Conservation (phyloP, 768 basidiomycete species). For the Lactifluus hygrophoroides region DNA sequence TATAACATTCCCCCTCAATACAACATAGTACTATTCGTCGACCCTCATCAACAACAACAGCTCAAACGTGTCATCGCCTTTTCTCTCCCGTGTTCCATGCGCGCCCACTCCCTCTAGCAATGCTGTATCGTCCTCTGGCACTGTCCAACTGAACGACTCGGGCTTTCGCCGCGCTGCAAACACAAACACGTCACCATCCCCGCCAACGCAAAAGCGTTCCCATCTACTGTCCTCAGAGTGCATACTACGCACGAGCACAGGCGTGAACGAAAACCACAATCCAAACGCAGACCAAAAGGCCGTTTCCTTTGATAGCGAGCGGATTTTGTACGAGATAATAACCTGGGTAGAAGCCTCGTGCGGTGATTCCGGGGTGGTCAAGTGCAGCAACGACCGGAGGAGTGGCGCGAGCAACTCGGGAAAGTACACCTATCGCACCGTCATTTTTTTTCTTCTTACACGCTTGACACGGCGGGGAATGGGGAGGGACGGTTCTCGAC, state of each 20-base stretch:
- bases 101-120: slow-evolving; percentile 53
- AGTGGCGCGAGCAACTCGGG: slow-evolving; percentile 73
- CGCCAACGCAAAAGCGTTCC: slow-evolving; percentile 18
- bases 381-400: slow-evolving; percentile 60
- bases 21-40: no score
- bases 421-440: slow-evolving; percentile 65
- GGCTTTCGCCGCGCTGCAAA: slow-evolving; percentile 52
- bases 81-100: slow-evolving; percentile 32
- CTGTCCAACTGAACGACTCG: slow-evolving; percentile 48
- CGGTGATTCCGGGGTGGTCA: slow-evolving; percentile 35
- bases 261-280: slow-evolving; percentile 61
- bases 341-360: slow-evolving; percentile 28
- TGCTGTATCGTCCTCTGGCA: slow-evolving; percentile 45
- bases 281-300: slow-evolving; percentile 78
- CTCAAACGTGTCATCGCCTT: slow-evolving; percentile 66
- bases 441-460: background rate
- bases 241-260: slow-evolving; percentile 34
- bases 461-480: background rate
- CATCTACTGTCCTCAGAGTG: slow-evolving; percentile 19
- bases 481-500: slow-evolving; percentile 23
- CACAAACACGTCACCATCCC: slow-evolving; percentile 37
- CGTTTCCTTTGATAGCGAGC: slow-evolving; percentile 62
- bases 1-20: no score
- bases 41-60: slow-evolving; percentile 43
- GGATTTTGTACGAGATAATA: slow-evolving; percentile 68